These are phyloP conservation scores for Prillingera fragicola DNA, from an alignment of 1,284 basidiomycete species.

Conservation along the genomic window DNA sequence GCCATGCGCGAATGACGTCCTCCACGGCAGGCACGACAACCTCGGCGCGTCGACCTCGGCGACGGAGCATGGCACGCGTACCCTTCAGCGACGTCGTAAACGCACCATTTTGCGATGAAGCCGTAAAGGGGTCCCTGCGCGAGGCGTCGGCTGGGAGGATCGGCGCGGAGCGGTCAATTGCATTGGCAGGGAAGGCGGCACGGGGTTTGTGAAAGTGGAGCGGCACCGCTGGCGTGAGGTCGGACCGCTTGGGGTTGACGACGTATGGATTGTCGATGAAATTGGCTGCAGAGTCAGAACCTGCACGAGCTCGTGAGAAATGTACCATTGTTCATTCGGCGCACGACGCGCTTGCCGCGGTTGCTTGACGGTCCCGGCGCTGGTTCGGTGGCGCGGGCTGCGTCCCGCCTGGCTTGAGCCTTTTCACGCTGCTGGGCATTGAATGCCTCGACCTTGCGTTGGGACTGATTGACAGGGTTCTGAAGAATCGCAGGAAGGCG, in stretches of 20 bases:
- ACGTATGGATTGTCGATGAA: conserved; percentile 44
- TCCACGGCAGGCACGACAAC: conserved; percentile 35
- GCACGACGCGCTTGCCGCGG: conserved; percentile 37
- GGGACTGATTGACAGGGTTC: conserved; percentile 33
- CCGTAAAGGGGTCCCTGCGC: conserved; percentile 6
- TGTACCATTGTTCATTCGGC: conserved; percentile 43
- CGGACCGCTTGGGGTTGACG: conserved; percentile 27
- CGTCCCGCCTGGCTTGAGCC: conserved; percentile 29
- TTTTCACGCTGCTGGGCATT: conserved; percentile 45
- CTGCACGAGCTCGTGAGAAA: background rate
- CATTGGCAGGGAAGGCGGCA: conserved; percentile 29
- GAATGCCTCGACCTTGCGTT: conserved; percentile 38
- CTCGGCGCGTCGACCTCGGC: conserved; percentile 38
- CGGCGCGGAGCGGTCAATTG: conserved; percentile 24
- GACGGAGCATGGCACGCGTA: conserved; percentile 36
- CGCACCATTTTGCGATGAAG: conserved; percentile 22
- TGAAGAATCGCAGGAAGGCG: conserved; percentile 45
- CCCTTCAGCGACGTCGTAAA: conserved; percentile 45
- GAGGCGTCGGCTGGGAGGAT: conserved; percentile 12
- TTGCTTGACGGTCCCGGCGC: conserved; percentile 8
- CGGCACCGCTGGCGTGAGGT: conserved; percentile 39
- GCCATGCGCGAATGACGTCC: conserved; percentile 34
- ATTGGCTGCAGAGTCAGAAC: conserved; percentile 20
- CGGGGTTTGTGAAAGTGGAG: conserved; percentile 28
- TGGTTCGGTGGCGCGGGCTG: background rate